Conservation (phyloP, 176 grass and related monocot genomes). For the Bolboschoenus planiculmis region DNA sequence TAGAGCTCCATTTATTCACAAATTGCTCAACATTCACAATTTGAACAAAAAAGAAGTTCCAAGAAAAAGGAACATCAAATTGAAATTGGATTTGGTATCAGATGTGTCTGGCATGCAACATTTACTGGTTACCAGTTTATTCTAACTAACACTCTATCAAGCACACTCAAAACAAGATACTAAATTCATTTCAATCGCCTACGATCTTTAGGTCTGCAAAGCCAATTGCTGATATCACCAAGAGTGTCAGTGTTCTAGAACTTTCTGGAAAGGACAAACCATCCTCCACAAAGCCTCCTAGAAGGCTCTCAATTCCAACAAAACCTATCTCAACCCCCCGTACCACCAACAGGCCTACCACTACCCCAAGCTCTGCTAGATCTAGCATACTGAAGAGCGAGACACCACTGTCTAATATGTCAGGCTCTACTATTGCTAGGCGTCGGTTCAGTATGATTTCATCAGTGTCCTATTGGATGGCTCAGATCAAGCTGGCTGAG, state of each 20-base stretch:
- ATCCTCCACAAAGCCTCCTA: conserved; percentile 46
- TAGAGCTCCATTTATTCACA: background rate
- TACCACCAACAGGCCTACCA: background rate
- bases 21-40: background rate
- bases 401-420: conserved; percentile 64
- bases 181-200: background rate
- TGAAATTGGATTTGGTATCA: conserved; percentile 32
- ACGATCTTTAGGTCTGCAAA: conserved; percentile 39
- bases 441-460: conserved; percentile 71
- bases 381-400: conserved; percentile 51
- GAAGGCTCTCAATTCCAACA: conserved; percentile 61
- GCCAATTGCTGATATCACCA: conserved; percentile 50
- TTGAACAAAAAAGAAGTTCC: background rate
- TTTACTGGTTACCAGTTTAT: background rate
- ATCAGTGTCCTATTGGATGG: conserved; percentile 86
- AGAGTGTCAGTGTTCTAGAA: conserved; percentile 63
- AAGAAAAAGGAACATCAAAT: conserved; percentile 23
- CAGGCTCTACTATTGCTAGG: conserved; percentile 50
- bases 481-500: conserved; percentile 91
- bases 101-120: conserved; percentile 21
- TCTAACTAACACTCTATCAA: background rate
- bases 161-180: background rate
- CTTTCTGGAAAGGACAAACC: conserved; percentile 40
- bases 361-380: conserved; percentile 26
- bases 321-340: conserved; percentile 53